A percentile compares a stretch with the other conserved stretches of the same genome.
phyloP scores from a whole-genome alignment of 2,329 filamentous ascomycete genomes.

The Alternaria sp. region DNA sequence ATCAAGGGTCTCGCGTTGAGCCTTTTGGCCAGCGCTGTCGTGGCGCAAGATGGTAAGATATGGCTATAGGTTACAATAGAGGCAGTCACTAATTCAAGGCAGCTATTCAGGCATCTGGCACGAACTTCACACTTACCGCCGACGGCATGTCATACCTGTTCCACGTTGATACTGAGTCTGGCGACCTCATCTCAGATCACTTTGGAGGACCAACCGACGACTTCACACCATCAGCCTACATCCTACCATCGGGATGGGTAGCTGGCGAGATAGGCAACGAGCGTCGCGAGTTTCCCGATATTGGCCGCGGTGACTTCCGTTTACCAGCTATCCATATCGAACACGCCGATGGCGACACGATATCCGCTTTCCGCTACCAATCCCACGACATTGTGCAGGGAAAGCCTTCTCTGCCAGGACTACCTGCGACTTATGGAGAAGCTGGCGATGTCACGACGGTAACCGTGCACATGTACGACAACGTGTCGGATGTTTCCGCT shows the following conservation, averaged over 20 bases:
- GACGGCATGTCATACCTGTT: slow-evolving; percentile 67
- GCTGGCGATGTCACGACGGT: slow-evolving; percentile 65
- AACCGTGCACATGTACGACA: slow-evolving; percentile 64
- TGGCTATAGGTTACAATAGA: background rate
- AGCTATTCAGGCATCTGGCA: slow-evolving; percentile 63
- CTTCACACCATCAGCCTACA: slow-evolving; percentile 53
- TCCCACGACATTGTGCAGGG: slow-evolving; percentile 63
- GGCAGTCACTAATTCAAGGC: slow-evolving; percentile 7
- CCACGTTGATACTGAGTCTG: slow-evolving; percentile 63
- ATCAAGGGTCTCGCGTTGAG: slow-evolving; percentile 18
- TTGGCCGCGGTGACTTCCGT: slow-evolving; percentile 69
- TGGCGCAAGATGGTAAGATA: slow-evolving; percentile 25
- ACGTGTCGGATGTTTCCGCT: slow-evolving; percentile 63
- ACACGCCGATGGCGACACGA: slow-evolving; percentile 64
- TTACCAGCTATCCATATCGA: slow-evolving; percentile 66
- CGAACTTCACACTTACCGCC: slow-evolving; percentile 64
- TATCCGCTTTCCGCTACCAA: slow-evolving; percentile 65
- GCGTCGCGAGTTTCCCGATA: slow-evolving; percentile 68
- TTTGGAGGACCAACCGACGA: slow-evolving; percentile 65
- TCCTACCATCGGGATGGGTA: slow-evolving; percentile 60
- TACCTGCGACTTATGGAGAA: slow-evolving; percentile 66
- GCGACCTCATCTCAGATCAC: slow-evolving; percentile 66
- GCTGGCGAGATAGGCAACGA: slow-evolving; percentile 55
- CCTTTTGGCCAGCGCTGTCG: slow-evolving; percentile 17
- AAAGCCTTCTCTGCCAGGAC: slow-evolving; percentile 62